These are phyloP conservation scores for Schrenkiella parvula DNA, from an alignment of 345 rosid species.

Conservation along the genomic window DNA sequence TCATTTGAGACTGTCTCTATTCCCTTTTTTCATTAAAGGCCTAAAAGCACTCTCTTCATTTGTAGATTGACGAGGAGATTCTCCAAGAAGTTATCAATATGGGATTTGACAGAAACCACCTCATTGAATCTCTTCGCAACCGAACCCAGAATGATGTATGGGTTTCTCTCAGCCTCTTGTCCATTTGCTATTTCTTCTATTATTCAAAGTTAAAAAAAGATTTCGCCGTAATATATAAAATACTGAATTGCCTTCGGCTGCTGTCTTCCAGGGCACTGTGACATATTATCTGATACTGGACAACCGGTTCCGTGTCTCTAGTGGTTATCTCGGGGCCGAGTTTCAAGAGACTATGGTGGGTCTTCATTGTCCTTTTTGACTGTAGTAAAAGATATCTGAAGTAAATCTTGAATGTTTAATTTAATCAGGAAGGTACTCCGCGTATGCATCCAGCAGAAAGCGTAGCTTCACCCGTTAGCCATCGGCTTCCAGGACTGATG, in stretches of 20 bases:
- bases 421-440: conserved; percentile 62
- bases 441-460: conserved; percentile 59
- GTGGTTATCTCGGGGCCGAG: conserved; percentile 73
- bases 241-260: background rate
- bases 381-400: background rate
- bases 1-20: background rate
- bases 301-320: conserved; percentile 64
- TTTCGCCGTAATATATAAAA: background rate
- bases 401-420: conserved; percentile 17
- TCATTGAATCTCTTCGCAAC: conserved; percentile 72
- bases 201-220: background rate
- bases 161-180: conserved; percentile 4
- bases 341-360: conserved; percentile 70
- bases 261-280: conserved; percentile 75
- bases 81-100: conserved; percentile 64
- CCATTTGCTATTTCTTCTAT: conserved; percentile 12
- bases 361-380: conserved; percentile 4
- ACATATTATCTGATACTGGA: conserved; percentile 85
- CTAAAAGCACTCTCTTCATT: background rate
- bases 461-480: conserved; percentile 50
- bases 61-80: conserved; percentile 88
- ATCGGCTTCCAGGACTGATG: conserved; percentile 56
- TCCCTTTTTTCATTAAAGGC: background rate
- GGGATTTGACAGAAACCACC: conserved; percentile 70
- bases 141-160: conserved; percentile 68